phyloP scores from a whole-genome alignment of 1,284 basidiomycete species.

The Sporisorium reilianum region DNA sequence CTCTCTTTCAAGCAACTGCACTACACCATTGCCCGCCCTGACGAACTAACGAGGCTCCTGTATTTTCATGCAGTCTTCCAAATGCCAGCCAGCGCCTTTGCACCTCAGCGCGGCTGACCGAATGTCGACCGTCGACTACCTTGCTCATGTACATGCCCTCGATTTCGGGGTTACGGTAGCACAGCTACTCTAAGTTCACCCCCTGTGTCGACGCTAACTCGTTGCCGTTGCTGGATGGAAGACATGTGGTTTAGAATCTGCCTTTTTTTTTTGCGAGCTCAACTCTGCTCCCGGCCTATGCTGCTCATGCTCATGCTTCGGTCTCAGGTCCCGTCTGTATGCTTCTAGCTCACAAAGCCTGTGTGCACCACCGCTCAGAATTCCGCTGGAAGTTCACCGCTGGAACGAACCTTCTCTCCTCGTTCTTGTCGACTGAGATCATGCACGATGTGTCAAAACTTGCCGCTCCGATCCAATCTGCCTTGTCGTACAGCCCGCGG shows the following conservation, averaged over 20 bases:
- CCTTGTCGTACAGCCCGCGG: not conserved
- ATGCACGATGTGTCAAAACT: not conserved
- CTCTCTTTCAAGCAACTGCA: too few relatives aligned
- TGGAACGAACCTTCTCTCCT: not conserved
- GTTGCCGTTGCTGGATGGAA: not conserved
- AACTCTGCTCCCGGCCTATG: not conserved
- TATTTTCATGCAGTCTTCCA: not conserved
- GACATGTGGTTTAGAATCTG: not conserved
- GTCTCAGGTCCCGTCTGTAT: not conserved
- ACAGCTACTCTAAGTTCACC: not conserved
- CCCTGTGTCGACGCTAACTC: not conserved
- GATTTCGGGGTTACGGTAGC: not conserved
- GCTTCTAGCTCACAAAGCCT: not conserved
- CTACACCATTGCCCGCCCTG: too few relatives aligned
- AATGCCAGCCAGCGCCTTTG: not conserved
- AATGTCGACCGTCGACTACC: not conserved
- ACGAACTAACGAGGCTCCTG: not conserved
- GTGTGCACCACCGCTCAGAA: not conserved
- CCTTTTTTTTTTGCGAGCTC: not conserved
- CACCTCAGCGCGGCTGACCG: not conserved
- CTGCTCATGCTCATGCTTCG: not conserved
- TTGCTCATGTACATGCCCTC: not conserved
- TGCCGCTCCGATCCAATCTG: not conserved
- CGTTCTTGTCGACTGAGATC: constrained; percentile 1
- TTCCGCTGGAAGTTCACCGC: not conserved